These are phyloP conservation scores for Lophium mytilinum DNA, from an alignment of 495 filamentous ascomycete genomes.

Conservation along the genomic window DNA sequence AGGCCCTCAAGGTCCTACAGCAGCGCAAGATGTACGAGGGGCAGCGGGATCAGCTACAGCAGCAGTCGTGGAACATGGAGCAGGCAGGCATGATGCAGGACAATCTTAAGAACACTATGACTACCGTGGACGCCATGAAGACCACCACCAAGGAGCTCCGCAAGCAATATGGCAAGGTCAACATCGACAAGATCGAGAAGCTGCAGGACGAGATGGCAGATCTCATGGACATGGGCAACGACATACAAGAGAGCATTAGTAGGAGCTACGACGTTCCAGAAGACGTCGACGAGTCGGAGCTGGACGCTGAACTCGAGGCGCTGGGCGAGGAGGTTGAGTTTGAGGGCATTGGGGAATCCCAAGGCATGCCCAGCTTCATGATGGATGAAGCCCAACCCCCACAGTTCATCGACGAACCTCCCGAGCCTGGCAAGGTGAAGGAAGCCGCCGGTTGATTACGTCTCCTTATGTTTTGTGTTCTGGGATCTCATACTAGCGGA, in stretches of 20 bases:
- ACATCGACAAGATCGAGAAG: constrained; percentile 94
- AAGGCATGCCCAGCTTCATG: constrained; percentile 75
- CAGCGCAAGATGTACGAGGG: constrained; percentile 93
- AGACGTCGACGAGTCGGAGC: constrained; percentile 94
- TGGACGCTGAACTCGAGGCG: constrained; percentile 94
- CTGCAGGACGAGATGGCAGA: constrained; percentile 99
- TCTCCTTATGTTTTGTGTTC: not conserved
- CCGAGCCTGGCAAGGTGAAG: constrained; percentile 63
- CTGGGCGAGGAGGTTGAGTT: constrained; percentile 82
- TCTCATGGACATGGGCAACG: constrained; percentile 93
- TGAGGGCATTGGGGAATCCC: constrained; percentile 49
- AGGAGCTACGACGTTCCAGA: constrained; percentile 93
- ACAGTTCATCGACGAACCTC: constrained; percentile 67
- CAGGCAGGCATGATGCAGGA: constrained; percentile 99
- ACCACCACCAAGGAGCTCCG: constrained; percentile 85
- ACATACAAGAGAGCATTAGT: constrained; percentile 94
- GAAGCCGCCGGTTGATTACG: constrained; percentile 55
- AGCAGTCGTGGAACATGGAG: constrained; percentile 98
- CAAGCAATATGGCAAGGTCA: constrained; percentile 95
- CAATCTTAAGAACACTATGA: constrained; percentile 98
- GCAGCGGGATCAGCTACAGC: constrained; percentile 89
- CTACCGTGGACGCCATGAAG: constrained; percentile 95
- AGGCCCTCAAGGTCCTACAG: constrained; percentile 90
- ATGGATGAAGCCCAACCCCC: constrained; percentile 72
- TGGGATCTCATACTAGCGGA: not conserved